A percentile compares a stretch with the other conserved stretches of the same genome.
These are phyloP conservation scores for Fusarium denticulatum DNA, from an alignment of 2,329 filamentous ascomycete genomes.

Conservation along the genomic window DNA sequence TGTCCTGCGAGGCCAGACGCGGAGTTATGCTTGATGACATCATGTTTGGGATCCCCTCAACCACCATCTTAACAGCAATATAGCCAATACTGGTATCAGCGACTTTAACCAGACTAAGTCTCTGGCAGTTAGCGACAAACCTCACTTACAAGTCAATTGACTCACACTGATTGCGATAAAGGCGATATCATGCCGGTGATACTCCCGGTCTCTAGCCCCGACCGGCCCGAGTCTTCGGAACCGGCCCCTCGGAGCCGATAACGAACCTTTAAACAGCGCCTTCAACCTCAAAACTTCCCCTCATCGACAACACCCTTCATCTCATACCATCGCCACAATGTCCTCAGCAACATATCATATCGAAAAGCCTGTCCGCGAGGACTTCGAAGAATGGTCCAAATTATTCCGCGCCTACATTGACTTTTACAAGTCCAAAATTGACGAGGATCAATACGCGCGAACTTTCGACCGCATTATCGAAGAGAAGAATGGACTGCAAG, in stretches of 20 bases:
- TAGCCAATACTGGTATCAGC: neutral
- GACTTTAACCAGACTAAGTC: accelerated
- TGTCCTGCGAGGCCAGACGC: neutral
- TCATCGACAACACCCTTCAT: accelerated
- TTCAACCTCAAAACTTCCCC: neutral
- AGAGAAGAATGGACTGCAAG: slow-evolving; percentile 10
- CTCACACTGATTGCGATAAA: no score
- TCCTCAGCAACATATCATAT: slow-evolving; percentile 4
- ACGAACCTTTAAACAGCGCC: neutral
- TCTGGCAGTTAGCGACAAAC: accelerated
- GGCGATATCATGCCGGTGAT: neutral
- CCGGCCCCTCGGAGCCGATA: neutral
- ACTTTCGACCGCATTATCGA: slow-evolving; percentile 26
- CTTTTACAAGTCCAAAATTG: slow-evolving; percentile 19
- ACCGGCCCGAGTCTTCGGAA: slow-evolving; percentile 3
- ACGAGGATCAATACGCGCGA: slow-evolving; percentile 15
- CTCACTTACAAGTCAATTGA: neutral
- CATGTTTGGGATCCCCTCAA: neutral
- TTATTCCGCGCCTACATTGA: slow-evolving; percentile 27
- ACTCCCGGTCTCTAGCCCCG: neutral
- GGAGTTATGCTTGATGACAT: neutral
- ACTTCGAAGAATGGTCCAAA: slow-evolving; percentile 23
- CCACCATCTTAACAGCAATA: neutral
- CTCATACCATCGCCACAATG: neutral
- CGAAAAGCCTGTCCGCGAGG: neutral